A percentile compares a stretch with the other conserved stretches of the same genome.
Conservation (phyloP, 2,329 filamentous ascomycete genomes). For the Pleoardoris graminearum region DNA sequence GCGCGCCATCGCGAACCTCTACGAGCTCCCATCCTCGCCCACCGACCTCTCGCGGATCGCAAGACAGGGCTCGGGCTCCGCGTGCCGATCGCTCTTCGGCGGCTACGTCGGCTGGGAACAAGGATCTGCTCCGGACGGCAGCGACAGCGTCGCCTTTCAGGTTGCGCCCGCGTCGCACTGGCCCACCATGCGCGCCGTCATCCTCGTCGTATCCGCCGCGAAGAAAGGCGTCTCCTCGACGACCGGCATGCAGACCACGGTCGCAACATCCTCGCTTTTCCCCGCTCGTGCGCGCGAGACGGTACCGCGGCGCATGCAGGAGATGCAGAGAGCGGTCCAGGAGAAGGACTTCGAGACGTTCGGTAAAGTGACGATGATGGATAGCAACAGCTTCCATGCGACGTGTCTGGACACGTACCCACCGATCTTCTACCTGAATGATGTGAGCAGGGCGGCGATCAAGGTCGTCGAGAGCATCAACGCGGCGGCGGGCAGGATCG, state of each 20-base stretch:
- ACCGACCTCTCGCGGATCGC: conserved; percentile 87
- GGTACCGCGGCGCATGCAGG: conserved; percentile 79
- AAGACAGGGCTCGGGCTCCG: conserved; percentile 90
- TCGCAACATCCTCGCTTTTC: conserved; percentile 88
- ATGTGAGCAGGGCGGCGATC: conserved; percentile 84
- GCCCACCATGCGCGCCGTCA: conserved; percentile 90
- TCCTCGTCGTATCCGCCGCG: conserved; percentile 87
- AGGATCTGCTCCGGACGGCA: conserved; percentile 74
- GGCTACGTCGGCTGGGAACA: conserved; percentile 96
- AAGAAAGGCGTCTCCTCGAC: conserved; percentile 96
- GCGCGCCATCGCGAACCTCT: conserved; percentile 87
- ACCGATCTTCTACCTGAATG: conserved; percentile 98
- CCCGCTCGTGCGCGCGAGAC: conserved; percentile 71
- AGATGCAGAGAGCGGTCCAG: conserved; percentile 81
- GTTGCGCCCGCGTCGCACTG: conserved; percentile 89
- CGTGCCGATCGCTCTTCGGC: conserved; percentile 89
- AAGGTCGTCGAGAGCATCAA: conserved; percentile 90
- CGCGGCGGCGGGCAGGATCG: conserved; percentile 70
- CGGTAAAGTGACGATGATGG: conserved; percentile 89
- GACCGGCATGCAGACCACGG: conserved; percentile 95
- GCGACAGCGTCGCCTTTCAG: conserved; percentile 84
- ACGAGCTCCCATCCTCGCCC: conserved; percentile 78
- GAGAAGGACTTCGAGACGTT: conserved; percentile 83
- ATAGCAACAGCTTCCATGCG: conserved; percentile 96
- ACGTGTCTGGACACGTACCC: conserved; percentile 93